A percentile compares a stretch with the other conserved stretches of the same genome.
phyloP scores from a whole-genome alignment of 805 yeast species.

The Barnettozyma botsteinii region DNA sequence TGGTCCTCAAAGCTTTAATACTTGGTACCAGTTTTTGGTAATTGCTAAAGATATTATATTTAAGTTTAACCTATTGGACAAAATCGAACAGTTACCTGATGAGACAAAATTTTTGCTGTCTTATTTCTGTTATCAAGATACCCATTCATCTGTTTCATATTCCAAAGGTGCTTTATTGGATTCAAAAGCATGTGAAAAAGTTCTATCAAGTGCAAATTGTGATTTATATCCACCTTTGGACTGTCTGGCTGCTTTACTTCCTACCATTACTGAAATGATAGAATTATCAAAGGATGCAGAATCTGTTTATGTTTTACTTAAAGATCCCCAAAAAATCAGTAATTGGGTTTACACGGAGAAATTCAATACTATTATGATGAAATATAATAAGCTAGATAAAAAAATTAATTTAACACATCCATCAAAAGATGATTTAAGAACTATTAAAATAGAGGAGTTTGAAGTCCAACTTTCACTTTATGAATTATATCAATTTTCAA shows the following conservation, averaged over 20 bases:
- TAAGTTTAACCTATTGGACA: conserved; percentile 1
- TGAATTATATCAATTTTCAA: conserved; percentile 3
- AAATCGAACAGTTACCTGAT: background rate
- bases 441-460: conserved; percentile 2
- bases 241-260: conserved; percentile 1
- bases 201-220: background rate
- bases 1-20: background rate
- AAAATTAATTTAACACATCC: conserved; percentile 4
- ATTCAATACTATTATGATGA: conserved; percentile 2
- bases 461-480: conserved; percentile 4
- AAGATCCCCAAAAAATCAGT: conserved; percentile 1
- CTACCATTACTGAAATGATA: background rate
- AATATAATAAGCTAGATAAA: conserved; percentile 1
- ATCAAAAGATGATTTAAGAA: conserved; percentile 4
- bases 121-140: conserved; percentile 1
- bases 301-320: background rate
- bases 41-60: background rate
- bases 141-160: conserved; percentile 1
- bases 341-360: conserved; percentile 4
- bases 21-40: conserved; percentile 2
- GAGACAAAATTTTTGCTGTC: background rate
- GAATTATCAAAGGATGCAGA: conserved; percentile 2
- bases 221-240: conserved; percentile 3
- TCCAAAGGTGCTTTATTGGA: background rate
- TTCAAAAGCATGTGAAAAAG: background rate